phyloP scores from a whole-genome alignment of 371 early-diverging fungal genomes.

The Lichtheimia corymbifera region DNA sequence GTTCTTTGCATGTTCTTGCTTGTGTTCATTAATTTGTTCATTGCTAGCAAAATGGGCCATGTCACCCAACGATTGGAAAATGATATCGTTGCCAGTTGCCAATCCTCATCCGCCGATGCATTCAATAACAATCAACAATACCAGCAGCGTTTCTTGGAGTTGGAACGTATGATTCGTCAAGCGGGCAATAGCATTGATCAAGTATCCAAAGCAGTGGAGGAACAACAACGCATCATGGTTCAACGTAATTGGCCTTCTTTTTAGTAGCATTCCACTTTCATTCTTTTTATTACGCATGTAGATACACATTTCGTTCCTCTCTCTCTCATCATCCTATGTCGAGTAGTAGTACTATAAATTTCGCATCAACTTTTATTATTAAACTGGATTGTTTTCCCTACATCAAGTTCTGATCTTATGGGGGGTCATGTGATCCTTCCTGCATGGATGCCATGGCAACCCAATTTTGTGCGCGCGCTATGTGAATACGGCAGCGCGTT shows the following conservation, averaged over 20 bases:
- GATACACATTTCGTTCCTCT: too few relatives aligned
- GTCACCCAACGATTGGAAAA: conserved; percentile 10
- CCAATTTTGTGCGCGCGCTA: too few relatives aligned
- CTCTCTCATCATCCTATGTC: too few relatives aligned
- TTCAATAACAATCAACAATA: neutral
- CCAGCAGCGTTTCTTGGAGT: conserved; percentile 4
- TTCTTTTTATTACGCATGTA: too few relatives aligned
- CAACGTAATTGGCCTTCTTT: conserved; percentile 3
- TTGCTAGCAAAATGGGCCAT: conserved; percentile 34
- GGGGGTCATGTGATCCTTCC: too few relatives aligned
- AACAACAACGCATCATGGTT: conserved; percentile 8
- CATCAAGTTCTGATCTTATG: too few relatives aligned
- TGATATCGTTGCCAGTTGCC: neutral
- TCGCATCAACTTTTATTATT: too few relatives aligned
- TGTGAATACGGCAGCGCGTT: too few relatives aligned
- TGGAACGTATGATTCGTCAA: conserved; percentile 14
- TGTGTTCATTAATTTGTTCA: conserved; percentile 34
- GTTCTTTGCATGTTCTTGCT: conserved; percentile 28
- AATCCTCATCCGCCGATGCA: neutral
- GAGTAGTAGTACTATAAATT: too few relatives aligned
- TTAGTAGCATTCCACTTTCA: too few relatives aligned
- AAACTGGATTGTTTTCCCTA: too few relatives aligned
- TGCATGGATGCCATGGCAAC: too few relatives aligned
- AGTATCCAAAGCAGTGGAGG: conserved; percentile 7
- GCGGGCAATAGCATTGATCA: conserved; percentile 10